Conservation (phyloP, 352 stramenopile genomes). For the Globisporangium heterothallicum region DNA sequence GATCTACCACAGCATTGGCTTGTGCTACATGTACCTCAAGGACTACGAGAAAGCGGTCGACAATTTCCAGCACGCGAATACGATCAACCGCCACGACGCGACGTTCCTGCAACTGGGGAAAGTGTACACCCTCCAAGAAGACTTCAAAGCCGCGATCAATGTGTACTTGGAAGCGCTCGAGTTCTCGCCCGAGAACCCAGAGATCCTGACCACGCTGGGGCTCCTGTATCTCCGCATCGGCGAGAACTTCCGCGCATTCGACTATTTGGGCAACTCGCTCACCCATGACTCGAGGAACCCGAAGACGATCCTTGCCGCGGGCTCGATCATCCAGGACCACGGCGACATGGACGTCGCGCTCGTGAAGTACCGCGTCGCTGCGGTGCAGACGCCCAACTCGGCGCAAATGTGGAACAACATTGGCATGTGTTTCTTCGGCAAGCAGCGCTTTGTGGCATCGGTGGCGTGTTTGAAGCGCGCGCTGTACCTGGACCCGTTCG, state of each 20-base stretch:
- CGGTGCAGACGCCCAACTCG: conserved; percentile 88
- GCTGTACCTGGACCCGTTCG: conserved; percentile 91
- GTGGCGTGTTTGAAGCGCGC: conserved; percentile 90
- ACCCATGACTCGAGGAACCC: conserved; percentile 88
- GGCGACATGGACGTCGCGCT: conserved; percentile 92
- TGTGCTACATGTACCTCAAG: conserved; percentile 91
- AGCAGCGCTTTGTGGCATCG: conserved; percentile 81
- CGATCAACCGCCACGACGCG: conserved; percentile 87
- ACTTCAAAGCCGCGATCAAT: conserved; percentile 84
- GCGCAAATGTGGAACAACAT: conserved; percentile 95
- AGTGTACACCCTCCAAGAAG: conserved; percentile 74
- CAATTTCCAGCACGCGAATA: conserved; percentile 88
- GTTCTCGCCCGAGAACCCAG: conserved; percentile 90
- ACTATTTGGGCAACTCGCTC: conserved; percentile 92
- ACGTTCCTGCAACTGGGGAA: conserved; percentile 92
- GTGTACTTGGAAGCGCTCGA: conserved; percentile 91
- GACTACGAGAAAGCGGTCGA: conserved; percentile 86
- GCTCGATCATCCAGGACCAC: conserved; percentile 92
- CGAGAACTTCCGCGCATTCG: conserved; percentile 90
- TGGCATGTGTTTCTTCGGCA: conserved; percentile 95
- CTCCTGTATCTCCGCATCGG: conserved; percentile 87
- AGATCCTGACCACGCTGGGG: conserved; percentile 89
- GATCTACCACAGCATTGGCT: conserved; percentile 89
- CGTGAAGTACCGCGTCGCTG: conserved; percentile 92
- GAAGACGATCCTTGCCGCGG: conserved; percentile 90